Conservation (phyloP, 164 flowering plant genomes). For the Euptelea pleiosperma region DNA sequence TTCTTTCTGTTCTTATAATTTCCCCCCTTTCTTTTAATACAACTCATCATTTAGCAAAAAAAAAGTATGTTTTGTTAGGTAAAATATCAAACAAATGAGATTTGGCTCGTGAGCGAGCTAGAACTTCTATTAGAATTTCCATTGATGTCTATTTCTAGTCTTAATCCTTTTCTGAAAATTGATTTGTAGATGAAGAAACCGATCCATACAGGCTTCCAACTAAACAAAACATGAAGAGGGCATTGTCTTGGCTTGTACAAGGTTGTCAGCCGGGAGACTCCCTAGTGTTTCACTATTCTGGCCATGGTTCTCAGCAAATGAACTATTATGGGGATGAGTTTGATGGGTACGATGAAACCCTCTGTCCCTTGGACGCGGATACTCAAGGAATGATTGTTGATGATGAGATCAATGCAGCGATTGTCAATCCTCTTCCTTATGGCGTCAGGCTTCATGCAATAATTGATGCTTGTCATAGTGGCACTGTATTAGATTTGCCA, state of each 20-base stretch:
- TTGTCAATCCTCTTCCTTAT: conserved; percentile 69
- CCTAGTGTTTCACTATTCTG: conserved; percentile 79
- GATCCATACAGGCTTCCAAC: conserved; percentile 69
- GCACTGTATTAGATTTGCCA: conserved; percentile 81
- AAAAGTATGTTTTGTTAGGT: no score
- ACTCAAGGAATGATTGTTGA: conserved; percentile 93
- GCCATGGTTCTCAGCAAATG: conserved; percentile 82
- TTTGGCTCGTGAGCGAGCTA: no score
- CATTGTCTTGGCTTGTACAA: conserved; percentile 77
- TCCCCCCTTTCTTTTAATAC: no score
- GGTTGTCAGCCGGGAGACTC: conserved; percentile 89
- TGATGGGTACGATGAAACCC: conserved; percentile 92
- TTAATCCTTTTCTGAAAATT: conserved; percentile 9
- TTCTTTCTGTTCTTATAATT: no score
- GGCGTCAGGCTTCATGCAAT: conserved; percentile 90
- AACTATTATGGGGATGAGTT: conserved; percentile 81
- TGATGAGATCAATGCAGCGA: conserved; percentile 77
- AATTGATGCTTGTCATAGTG: conserved; percentile 90
- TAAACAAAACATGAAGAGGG: conserved; percentile 72
- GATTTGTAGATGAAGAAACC: conserved; percentile 76
- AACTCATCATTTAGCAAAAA: no score
- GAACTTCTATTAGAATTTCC: no score
- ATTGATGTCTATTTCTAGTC: no score
- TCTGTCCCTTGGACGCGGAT: conserved; percentile 81
- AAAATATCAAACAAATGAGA: no score